phyloP scores from a whole-genome alignment of 1,284 basidiomycete genomes.

The Gomphus bonarii region DNA sequence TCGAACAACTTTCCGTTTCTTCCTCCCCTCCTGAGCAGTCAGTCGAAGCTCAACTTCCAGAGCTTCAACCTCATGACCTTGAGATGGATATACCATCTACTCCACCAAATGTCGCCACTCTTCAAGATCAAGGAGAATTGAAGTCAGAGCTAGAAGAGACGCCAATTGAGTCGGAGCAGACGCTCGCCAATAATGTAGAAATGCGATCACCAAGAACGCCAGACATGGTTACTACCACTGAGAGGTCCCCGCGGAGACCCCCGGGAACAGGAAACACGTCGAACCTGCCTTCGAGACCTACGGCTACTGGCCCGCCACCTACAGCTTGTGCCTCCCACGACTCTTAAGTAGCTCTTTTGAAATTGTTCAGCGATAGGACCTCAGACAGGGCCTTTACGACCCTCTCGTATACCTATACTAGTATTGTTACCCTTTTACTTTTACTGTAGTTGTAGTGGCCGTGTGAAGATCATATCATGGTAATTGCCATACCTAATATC shows the following conservation, averaged over 20 bases:
- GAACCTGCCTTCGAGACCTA: background rate
- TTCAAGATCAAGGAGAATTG: background rate
- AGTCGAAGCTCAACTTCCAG: background rate
- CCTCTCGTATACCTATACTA: constrained; percentile 1
- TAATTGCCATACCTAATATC: background rate
- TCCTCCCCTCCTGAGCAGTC: background rate
- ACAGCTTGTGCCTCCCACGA: background rate
- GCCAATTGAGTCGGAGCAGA: background rate
- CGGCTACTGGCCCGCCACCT: background rate
- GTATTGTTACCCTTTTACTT: background rate
- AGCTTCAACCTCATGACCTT: background rate
- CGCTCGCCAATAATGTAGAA: background rate
- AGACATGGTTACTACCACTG: constrained; percentile 1
- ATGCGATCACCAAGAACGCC: background rate
- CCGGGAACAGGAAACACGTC: background rate
- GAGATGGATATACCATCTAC: background rate
- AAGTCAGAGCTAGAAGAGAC: background rate
- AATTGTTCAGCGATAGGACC: background rate
- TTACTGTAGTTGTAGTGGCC: background rate
- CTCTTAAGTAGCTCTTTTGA: background rate
- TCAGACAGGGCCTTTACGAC: constrained; percentile 18
- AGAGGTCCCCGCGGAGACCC: background rate
- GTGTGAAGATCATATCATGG: background rate
- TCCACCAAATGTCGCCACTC: background rate
- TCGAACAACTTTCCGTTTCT: background rate